Evolutionary conservation across 208 protist species (phyloP).

Genomic region (Porcisia deanei): DNA sequence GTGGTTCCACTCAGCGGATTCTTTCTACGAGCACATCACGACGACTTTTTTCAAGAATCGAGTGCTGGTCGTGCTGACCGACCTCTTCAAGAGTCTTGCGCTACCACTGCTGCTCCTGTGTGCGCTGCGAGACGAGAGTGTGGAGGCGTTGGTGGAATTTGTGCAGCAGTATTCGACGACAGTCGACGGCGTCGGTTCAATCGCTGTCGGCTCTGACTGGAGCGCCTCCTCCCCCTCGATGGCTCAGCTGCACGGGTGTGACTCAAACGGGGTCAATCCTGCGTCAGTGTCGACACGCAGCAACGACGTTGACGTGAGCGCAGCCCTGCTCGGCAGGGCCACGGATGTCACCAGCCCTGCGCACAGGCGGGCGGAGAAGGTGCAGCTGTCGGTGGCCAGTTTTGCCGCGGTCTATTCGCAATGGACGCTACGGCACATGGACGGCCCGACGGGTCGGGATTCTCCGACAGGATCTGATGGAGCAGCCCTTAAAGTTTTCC

Average conservation of each 20-base stretch:
- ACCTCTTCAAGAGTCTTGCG: constrained; percentile 42
- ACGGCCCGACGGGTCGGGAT: constrained; percentile 9
- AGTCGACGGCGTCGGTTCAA: constrained; percentile 77
- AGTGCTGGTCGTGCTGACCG: constrained; percentile 39
- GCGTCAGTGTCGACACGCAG: constrained; percentile 9
- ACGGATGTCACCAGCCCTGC: constrained; percentile 10
- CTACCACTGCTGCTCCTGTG: constrained; percentile 64
- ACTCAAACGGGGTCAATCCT: constrained; percentile 24
- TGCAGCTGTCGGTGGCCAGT: constrained; percentile 43
- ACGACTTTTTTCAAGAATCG: constrained; percentile 58
- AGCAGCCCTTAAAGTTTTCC: constrained; percentile 31
- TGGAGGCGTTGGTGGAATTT: constrained; percentile 42
- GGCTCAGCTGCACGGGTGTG: constrained; percentile 10
- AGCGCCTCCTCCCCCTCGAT: constrained; percentile 13
- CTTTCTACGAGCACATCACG: constrained; percentile 57
- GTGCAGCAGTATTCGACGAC: constrained; percentile 48
- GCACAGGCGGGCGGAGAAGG: constrained; percentile 25
- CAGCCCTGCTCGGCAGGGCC: constrained; percentile 12
- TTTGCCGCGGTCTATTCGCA: constrained; percentile 56
- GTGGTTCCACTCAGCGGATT: constrained; percentile 69
- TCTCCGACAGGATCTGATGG: constrained; percentile 3
- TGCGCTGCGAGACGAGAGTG: constrained; percentile 62
- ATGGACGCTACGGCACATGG: constrained; percentile 38
- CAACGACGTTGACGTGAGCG: constrained; percentile 15
- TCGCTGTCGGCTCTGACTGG: constrained; percentile 48